Evolutionary conservation across 1,139 yeast species (phyloP).

Genomic region (Blastobotrys ciferrii): DNA sequence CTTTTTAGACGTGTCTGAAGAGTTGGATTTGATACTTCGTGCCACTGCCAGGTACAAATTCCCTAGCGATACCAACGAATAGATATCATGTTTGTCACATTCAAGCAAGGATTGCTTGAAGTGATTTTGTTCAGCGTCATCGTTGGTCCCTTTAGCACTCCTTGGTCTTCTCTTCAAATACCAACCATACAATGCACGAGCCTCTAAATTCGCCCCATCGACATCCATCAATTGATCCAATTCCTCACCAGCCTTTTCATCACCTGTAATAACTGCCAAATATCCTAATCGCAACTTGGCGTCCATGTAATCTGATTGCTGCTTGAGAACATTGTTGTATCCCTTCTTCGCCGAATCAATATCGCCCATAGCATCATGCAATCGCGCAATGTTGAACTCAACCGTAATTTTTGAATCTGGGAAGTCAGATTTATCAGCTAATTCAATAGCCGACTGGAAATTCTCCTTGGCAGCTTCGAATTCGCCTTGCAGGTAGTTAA

Average conservation of each 20-base stretch:
- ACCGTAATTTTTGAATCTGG: slow-evolving; percentile 31
- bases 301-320: slow-evolving; percentile 69
- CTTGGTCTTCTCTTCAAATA: slow-evolving; percentile 55
- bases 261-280: slow-evolving; percentile 42
- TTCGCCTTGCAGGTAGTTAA: slow-evolving; percentile 67
- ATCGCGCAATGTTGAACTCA: slow-evolving; percentile 41
- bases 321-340: slow-evolving; percentile 55
- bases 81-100: slow-evolving; percentile 77
- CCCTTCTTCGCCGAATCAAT: slow-evolving; percentile 47
- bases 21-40: slow-evolving; percentile 60
- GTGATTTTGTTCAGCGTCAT: slow-evolving; percentile 65
- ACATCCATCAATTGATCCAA: slow-evolving; percentile 53
- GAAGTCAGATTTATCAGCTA: slow-evolving; percentile 27
- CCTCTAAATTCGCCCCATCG: slow-evolving; percentile 66
- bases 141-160: slow-evolving; percentile 40
- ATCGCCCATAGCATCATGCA: slow-evolving; percentile 43
- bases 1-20: slow-evolving; percentile 60
- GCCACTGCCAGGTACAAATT: slow-evolving; percentile 84
- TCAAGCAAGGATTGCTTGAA: slow-evolving; percentile 82
- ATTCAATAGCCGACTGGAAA: slow-evolving; percentile 52
- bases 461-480: slow-evolving; percentile 48
- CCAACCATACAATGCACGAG: slow-evolving; percentile 93
- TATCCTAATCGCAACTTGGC: slow-evolving; percentile 73
- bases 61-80: slow-evolving; percentile 86
- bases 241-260: slow-evolving; percentile 49